Evolutionary conservation across 768 basidiomycete species (phyloP), one percentile per base, ranked within the genome.

Genomic region (Leccinum obscurum): DNA sequence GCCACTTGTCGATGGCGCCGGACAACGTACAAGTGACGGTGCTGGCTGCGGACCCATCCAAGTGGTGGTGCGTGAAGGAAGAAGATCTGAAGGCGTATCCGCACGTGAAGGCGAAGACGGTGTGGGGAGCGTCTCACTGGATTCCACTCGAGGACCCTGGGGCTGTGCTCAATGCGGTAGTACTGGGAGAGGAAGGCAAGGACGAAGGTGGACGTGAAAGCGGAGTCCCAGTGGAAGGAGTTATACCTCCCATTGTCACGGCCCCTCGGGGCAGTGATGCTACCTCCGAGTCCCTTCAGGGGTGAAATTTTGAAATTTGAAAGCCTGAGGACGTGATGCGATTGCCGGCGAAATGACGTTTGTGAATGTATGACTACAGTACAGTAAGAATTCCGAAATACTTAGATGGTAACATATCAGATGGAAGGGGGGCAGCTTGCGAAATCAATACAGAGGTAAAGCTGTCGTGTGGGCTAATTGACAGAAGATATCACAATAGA

Each of bases 1-100:
- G 60, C 53, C 49, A 28, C 2, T 32, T 68, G 3, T 32, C 4
- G 32, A n/a, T 28, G 7, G 41, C 11, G 0, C 67, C 61, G 8
- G 55, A 60, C 13, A 61, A 63, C 11, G 54, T 65, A 22, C 52
- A 41, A 5, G 41, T 69, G 24, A 56, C 46, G 2, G 55, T 62
- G 2, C 62, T 68, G 1, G 58, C 37, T 17, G 68, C 65, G 1
- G 68, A 68, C 35, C 64, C 67, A 2, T 44, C 48, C 35, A 64
- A 53, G 3, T 30, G 0, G 7, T 2, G 48, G 6, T 50, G 17
- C 5, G 54, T 54, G 52, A 55, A 44, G 15, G 41, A 41, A 14
- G 58, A 59, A 30, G 52, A 62, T 3, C 6, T 64, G 11, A 24
- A 54, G 24, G 17, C 52, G 3, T 68, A 56, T 34, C 46, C 65